Evolutionary conservation across 257 asterid genomes (phyloP), one percentile per base, ranked within the genome.

Genomic region (Solanum stenotomum): DNA sequence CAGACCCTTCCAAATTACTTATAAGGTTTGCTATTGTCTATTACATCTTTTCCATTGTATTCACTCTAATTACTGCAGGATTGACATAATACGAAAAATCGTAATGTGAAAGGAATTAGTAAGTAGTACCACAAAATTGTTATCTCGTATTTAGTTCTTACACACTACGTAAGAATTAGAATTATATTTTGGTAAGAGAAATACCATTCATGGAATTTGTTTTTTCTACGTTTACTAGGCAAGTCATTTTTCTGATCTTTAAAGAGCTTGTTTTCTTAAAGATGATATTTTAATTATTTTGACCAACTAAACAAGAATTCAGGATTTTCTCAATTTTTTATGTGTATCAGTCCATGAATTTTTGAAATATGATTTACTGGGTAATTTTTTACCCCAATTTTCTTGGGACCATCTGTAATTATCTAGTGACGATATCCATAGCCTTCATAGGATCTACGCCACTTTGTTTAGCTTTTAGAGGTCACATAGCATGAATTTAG

Each of bases 161-260:
- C 40, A 27, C 37, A 15, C 38, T 71, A 7, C 40, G 3, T 71
- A 15, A 71, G 40, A 6, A 31, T 71, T 15, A 71, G 7, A 6
- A 15, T 31, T 8, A 71, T 33, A 0, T 71, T 71, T 15, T 71
- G 0, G 25, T 71, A 33, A 25, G 22, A 67, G 9, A 13, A 29
- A 29, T 25, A 12, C 0, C 22, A 59, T 0, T 20, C 0, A 20
- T 20, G 70, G 12, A 0, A 63, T 0, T 23, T 10, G 70, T 63
- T 22, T 63, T 0, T 8, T 22, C 5, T 61, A 59, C 0, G 10
- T 0, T 20, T 56, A 8, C 27, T 61, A 22, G 68, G 70, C 5
- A 61, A 61, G 2, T 61, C 10, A 23, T 22, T 23, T 61, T 61
- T 0, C 27, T 61, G 0, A 61, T 8, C 70, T 61, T 23, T 61